Base-by-base conservation (phyloP, 192 early-diverging fungal species). In the Piromyces finnis region DNA sequence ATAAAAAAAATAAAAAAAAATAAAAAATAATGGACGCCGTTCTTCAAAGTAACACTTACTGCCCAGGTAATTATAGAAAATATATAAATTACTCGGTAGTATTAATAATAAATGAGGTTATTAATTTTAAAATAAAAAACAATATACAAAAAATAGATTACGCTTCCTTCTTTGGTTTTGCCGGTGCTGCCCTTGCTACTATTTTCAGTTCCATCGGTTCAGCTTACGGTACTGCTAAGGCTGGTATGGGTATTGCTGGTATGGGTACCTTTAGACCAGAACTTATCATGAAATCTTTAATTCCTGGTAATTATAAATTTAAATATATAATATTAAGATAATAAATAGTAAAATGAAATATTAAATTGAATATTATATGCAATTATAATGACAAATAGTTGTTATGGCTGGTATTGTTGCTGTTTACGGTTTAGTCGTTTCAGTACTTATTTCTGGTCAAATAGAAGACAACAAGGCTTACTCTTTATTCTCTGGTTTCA, bases 361-460 rank as follows among this genome's bases (percentile, higher is more conserved):
- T n/a, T n/a, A n/a, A n/a, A n/a, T n/a, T n/a, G n/a, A n/a, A n/a
- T n/a, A n/a, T n/a, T n/a, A n/a, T n/a, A n/a, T n/a, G n/a, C n/a
- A n/a, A n/a, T n/a, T n/a, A n/a, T n/a, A n/a, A n/a, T n/a, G n/a
- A n/a, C n/a, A n/a, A n/a, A n/a, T n/a, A 37, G 80, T 81, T 29
- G 80, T 81, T 29, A 81, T 81, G 80, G 35, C 92, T 83, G 97
- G 98, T 94, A 99, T 99, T 87, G 95, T 99, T 83, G 96, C 93
- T 85, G 95, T 99, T 84, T 99, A 99, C 87, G 98, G 98, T 51
- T 89, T 99, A 17, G 96, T 98, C 17, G 96, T 99, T 12, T 90
- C 98, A 12, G 98, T 99, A 11, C 89, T 99, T 41, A 92, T 95
- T 78, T 88, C 93, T 36, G 92, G 91, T 84, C 90, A 90, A 82